These are phyloP conservation scores for Nicotiana sylvestris DNA, from an alignment of 257 asterid species.

Conservation along the genomic window DNA sequence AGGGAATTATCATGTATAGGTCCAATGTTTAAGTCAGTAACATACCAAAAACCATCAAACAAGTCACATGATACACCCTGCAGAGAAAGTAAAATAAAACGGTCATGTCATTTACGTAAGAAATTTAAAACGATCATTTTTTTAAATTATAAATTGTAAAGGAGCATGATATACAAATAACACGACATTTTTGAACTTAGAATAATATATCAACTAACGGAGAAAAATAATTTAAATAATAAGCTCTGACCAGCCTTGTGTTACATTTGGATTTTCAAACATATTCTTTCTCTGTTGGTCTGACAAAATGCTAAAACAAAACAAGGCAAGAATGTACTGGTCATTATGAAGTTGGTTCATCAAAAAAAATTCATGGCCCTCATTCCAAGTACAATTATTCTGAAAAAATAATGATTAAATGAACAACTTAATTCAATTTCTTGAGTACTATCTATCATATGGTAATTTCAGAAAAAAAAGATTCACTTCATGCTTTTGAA, in stretches of 20 bases:
- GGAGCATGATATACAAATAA: too few species aligned
- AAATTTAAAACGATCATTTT: too few species aligned
- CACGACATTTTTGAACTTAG: too few species aligned
- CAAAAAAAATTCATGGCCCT: neutral
- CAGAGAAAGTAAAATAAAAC: neutral
- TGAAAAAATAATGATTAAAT: neutral
- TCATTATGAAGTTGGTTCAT: slow-evolving; percentile 5
- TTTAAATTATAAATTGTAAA: too few species aligned
- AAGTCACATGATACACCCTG: slow-evolving; percentile 98
- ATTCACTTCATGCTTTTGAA: neutral
- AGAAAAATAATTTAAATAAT: too few species aligned
- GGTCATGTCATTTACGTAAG: too few species aligned
- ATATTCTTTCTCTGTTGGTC: neutral
- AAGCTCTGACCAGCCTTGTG: neutral
- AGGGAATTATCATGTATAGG: slow-evolving; percentile 87
- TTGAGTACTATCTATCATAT: neutral
- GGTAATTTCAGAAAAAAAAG: too few species aligned
- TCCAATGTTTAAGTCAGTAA: slow-evolving; percentile 71
- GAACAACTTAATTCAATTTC: neutral
- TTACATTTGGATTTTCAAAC: neutral
- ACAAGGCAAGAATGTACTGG: neutral
- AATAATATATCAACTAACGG: too few species aligned
- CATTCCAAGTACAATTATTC: neutral
- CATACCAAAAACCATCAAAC: slow-evolving; percentile 81
- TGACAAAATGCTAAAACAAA: neutral